Evolutionary conservation across 2,329 filamentous ascomycete genomes (phyloP), one percentile per base, ranked within the genome.

Genomic region (Rhynchosporium graminicola): DNA sequence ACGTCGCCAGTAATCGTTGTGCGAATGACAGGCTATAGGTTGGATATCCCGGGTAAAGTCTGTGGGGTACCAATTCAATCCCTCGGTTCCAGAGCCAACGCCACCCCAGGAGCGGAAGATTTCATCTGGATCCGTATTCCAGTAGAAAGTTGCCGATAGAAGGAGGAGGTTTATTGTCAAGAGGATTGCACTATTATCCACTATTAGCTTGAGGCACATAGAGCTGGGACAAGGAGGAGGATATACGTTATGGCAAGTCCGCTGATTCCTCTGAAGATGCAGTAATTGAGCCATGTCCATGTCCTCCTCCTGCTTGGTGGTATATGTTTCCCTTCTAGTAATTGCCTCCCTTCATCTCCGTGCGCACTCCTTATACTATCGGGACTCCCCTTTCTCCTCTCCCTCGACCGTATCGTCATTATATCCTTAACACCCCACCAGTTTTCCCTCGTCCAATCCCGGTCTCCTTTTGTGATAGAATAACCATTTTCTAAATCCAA

Each of bases 1-100:
- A 20, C 78, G 77, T 55, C 86, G 82, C 84, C 85, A 88, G 74
- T 90, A 91, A 73, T 91, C 87, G 68, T 90, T 90, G 71, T 90
- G 87, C 1, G 84, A 87, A 72, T 89, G 87, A 65, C 85, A 87
- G 1, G 78, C 76, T 36, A 87, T 80, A 1, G 86, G 84, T 2
- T 77, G 71, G 20, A 85, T 76, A 55, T 83, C 80, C 12, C 79
- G 77, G 8, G 82, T 79, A 63, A 84, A 82, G 60, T 83, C 79
- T 3, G 80, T 78, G 0, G 82, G 79, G 63, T 80, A 81, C 74
- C 77, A 79, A 0, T 76, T 69, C 15, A 80, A 68, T 2, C 73
- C 76, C 59, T 79, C 74, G n/a, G 72, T 73, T 2, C 50, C 75
- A 71, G 74, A 75, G 28, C 77, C 76, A 0, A 73, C 65, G 31